phyloP scores from a whole-genome alignment of 805 yeast genomes.

The Suhomyces pyralidae region DNA sequence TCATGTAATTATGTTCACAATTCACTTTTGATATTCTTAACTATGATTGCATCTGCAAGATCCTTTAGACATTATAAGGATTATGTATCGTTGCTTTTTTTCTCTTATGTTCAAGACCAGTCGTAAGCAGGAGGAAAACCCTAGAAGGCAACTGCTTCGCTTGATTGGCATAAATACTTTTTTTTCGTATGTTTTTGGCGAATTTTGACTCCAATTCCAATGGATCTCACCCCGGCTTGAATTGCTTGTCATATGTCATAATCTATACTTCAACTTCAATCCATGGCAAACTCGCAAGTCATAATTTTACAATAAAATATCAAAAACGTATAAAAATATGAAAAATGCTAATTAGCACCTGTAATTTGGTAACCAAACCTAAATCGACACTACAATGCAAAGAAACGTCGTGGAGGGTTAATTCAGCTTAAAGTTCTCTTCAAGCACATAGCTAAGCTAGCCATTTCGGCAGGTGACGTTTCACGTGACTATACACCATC shows the following conservation, averaged over 20 bases:
- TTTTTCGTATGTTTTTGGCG: too few species aligned
- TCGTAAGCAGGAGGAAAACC: too few species aligned
- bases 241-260: background rate
- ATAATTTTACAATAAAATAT: background rate
- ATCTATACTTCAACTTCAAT: background rate
- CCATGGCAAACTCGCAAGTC: background rate
- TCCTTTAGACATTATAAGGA: too few species aligned
- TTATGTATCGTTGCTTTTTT: too few species aligned
- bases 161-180: too few species aligned
- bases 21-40: too few species aligned
- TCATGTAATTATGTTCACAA: too few species aligned
- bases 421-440: background rate
- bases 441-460: background rate
- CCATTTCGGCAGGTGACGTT: background rate
- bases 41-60: too few species aligned
- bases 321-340: background rate
- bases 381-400: background rate
- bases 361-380: background rate
- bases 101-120: too few species aligned
- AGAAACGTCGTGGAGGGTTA: background rate
- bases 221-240: background rate
- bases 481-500: background rate
- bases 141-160: too few species aligned
- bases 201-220: too few species aligned
- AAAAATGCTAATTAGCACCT: background rate